Conservation (phyloP, 2,329 filamentous ascomycete species). For the Ophiosphaerella korrae region DNA sequence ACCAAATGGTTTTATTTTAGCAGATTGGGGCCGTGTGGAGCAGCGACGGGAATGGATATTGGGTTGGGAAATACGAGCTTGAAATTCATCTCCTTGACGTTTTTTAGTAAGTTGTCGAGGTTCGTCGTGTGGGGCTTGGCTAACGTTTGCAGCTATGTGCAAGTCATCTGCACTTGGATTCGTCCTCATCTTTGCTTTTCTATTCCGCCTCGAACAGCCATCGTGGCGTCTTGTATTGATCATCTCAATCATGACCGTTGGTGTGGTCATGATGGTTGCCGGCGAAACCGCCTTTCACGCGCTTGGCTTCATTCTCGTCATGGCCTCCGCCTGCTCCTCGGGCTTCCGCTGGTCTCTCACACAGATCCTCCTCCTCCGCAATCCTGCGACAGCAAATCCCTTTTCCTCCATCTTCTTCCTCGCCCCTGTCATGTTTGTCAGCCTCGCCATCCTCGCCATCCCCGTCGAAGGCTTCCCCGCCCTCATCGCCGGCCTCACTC, state of each 20-base stretch:
- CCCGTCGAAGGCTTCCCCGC: slow-evolving; percentile 80
- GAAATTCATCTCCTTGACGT: slow-evolving; percentile 94
- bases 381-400: slow-evolving; percentile 92
- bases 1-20: slow-evolving; percentile 90
- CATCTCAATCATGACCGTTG: slow-evolving; percentile 88
- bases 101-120: slow-evolving; percentile 68
- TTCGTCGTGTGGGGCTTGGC: not conserved
- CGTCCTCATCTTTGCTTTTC: slow-evolving; percentile 90
- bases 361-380: slow-evolving; percentile 90
- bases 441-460: slow-evolving; percentile 78
- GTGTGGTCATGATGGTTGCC: slow-evolving; percentile 97
- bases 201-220: slow-evolving; percentile 87
- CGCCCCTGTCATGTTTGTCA: slow-evolving; percentile 94
- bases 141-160: slow-evolving; percentile 72
- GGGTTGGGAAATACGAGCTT: slow-evolving; percentile 94
- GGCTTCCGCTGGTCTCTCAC: slow-evolving; percentile 99
- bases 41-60: slow-evolving; percentile 92
- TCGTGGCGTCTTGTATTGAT: slow-evolving; percentile 85
- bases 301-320: slow-evolving; percentile 88
- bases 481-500: slow-evolving; percentile 68
- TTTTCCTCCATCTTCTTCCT: slow-evolving; percentile 98
- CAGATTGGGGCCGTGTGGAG: slow-evolving; percentile 87
- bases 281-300: slow-evolving; percentile 90
- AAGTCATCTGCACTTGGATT: slow-evolving; percentile 97
- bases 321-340: slow-evolving; percentile 90